These are phyloP conservation scores for Tympanopsis confertula DNA, from an alignment of 2,329 filamentous ascomycete genomes.

Conservation along the genomic window DNA sequence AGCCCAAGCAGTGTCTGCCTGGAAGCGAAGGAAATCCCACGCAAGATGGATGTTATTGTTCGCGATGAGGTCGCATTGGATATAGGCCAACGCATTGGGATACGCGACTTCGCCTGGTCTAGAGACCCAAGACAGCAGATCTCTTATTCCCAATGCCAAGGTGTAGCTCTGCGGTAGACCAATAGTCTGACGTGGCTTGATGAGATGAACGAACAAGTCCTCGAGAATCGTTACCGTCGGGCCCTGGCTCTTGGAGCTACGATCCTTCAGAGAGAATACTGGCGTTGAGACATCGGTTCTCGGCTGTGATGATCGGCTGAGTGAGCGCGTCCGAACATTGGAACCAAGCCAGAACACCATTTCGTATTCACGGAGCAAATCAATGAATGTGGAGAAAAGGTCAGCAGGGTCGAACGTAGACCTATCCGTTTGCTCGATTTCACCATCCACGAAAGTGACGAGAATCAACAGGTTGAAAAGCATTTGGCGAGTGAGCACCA, in stretches of 20 bases:
- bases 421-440: conserved; percentile 36
- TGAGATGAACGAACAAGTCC: not conserved
- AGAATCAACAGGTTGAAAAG: conserved; percentile 44
- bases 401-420: conserved; percentile 29
- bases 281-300: not conserved
- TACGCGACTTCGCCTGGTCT: conserved; percentile 18
- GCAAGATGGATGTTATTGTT: conserved; percentile 36
- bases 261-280: not conserved
- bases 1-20: conserved; percentile 41
- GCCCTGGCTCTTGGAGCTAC: not conserved
- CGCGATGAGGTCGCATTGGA: conserved; percentile 31
- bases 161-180: not conserved
- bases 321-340: not conserved
- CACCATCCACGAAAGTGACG: conserved; percentile 44
- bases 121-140: not conserved
- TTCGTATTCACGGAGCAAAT: conserved; percentile 34
- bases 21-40: conserved; percentile 43
- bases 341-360: conserved; percentile 30
- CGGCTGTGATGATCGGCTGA: not conserved
- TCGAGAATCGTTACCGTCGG: not conserved
- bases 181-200: not conserved
- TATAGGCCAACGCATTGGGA: conserved; percentile 28
- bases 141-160: not conserved
- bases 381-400: conserved; percentile 35
- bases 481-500: conserved; percentile 32